Conservation (phyloP, 2,329 filamentous ascomycete genomes). For the Stagonosporopsis vannaccii region DNA sequence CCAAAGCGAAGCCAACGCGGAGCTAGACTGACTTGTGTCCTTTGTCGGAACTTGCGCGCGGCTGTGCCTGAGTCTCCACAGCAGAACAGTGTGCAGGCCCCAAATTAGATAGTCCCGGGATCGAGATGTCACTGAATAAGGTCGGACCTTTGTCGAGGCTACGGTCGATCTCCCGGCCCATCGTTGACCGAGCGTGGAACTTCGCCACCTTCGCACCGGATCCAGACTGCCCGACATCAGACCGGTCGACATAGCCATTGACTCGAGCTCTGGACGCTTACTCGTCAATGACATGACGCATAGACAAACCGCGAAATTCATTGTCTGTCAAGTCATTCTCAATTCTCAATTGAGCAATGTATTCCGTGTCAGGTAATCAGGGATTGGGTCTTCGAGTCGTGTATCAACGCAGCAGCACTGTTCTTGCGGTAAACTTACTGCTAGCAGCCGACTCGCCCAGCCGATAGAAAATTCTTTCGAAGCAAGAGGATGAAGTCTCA, state of each 20-base stretch:
- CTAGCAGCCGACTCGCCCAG: background rate
- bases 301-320: background rate
- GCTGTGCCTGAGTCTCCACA: no score
- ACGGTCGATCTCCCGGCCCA: slow-evolving; percentile 12
- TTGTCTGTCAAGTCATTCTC: background rate
- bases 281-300: background rate
- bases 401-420: background rate
- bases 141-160: background rate
- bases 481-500: background rate
- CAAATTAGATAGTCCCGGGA: background rate
- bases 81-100: background rate
- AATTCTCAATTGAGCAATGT: background rate
- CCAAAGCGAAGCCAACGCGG: slow-evolving; percentile 1
- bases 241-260: background rate
- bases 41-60: no score
- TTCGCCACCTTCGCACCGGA: background rate
- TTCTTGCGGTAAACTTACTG: background rate
- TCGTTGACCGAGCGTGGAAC: background rate
- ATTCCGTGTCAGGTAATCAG: background rate
- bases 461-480: background rate
- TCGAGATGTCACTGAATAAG: background rate
- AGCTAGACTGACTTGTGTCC: slow-evolving; percentile 10
- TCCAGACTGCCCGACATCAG: background rate
- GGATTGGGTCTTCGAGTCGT: background rate
- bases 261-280: background rate